Evolutionary conservation across 148 eudicot species (phyloP).

Genomic region (Talinum fruticosum): DNA sequence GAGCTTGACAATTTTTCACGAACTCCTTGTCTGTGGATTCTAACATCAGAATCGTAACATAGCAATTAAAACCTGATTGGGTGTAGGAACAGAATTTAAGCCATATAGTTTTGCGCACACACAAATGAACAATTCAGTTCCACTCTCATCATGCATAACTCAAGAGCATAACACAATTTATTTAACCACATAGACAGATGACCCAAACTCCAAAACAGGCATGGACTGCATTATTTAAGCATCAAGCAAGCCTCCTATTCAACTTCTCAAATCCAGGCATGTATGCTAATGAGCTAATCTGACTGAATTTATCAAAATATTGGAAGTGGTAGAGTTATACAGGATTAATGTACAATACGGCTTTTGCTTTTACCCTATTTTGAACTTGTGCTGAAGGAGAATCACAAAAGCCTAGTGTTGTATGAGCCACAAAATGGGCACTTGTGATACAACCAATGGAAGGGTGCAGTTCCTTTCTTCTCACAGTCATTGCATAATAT

Average conservation of each 20-base stretch:
- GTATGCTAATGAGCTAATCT: slow-evolving; percentile 16
- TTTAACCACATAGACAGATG: neutral
- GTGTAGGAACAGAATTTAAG: neutral
- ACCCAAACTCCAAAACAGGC: slow-evolving; percentile 2
- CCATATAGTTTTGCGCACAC: neutral
- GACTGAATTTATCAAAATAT: slow-evolving; percentile 21
- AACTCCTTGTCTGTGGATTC: neutral
- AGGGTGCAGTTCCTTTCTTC: slow-evolving; percentile 65
- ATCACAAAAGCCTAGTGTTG: slow-evolving; percentile 72
- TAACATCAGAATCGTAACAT: neutral
- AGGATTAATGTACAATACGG: slow-evolving; percentile 13
- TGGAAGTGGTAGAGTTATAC: slow-evolving; percentile 2
- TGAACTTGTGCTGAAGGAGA: slow-evolving; percentile 2
- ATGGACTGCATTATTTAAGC: slow-evolving; percentile 5
- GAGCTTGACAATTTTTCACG: neutral
- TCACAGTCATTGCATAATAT: slow-evolving; percentile 95
- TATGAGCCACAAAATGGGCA: slow-evolving; percentile 80
- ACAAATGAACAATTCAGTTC: neutral
- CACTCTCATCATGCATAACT: neutral
- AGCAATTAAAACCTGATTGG: neutral
- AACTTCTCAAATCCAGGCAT: slow-evolving; percentile 14
- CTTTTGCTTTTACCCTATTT: slow-evolving; percentile 13
- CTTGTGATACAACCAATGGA: slow-evolving; percentile 84
- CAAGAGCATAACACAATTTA: neutral
- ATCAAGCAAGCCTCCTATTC: slow-evolving; percentile 12